Conservation (phyloP, 345 rosid genomes). For the Murraya paniculata region DNA sequence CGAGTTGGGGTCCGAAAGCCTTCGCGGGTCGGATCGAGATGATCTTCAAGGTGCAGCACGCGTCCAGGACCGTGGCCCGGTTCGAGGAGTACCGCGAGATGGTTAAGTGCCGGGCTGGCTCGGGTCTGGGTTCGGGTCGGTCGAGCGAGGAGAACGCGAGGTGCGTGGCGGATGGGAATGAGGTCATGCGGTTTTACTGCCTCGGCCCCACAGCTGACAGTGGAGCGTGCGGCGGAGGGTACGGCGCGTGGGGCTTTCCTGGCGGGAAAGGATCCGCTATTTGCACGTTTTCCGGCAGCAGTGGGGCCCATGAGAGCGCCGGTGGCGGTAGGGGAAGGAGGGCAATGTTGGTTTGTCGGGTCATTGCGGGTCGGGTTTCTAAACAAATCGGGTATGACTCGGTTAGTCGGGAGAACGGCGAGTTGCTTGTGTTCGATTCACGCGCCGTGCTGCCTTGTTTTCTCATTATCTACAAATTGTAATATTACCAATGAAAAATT, state of each 20-base stretch:
- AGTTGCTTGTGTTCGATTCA: conserved; percentile 77
- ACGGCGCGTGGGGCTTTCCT: conserved; percentile 57
- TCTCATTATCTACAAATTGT: conserved; percentile 85
- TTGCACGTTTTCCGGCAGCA: conserved; percentile 76
- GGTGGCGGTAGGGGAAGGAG: conserved; percentile 84
- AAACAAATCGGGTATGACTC: conserved; percentile 72
- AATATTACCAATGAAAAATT: conserved; percentile 33
- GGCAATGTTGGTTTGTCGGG: conserved; percentile 94
- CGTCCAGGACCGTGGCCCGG: conserved; percentile 59
- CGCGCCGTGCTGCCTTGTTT: conserved; percentile 96
- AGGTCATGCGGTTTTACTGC: conserved; percentile 90
- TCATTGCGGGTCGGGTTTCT: conserved; percentile 81
- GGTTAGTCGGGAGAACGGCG: conserved; percentile 78
- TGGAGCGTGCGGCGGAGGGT: conserved; percentile 33
- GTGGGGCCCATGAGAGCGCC: conserved; percentile 72
- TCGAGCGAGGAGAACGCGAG: conserved; percentile 71
- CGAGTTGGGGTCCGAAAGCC: conserved; percentile 82
- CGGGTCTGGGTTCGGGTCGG: conserved; percentile 21
- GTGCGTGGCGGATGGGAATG: conserved; percentile 93
- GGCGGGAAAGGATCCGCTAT: conserved; percentile 60
- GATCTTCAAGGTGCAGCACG: conserved; percentile 88
- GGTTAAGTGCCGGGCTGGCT: conserved; percentile 57
- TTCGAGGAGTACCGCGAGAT: conserved; percentile 89
- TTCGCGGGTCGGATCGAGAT: conserved; percentile 81
- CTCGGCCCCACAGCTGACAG: conserved; percentile 56